Conservation (phyloP, 2,329 filamentous ascomycete genomes). For the Fusarium torulosum region DNA sequence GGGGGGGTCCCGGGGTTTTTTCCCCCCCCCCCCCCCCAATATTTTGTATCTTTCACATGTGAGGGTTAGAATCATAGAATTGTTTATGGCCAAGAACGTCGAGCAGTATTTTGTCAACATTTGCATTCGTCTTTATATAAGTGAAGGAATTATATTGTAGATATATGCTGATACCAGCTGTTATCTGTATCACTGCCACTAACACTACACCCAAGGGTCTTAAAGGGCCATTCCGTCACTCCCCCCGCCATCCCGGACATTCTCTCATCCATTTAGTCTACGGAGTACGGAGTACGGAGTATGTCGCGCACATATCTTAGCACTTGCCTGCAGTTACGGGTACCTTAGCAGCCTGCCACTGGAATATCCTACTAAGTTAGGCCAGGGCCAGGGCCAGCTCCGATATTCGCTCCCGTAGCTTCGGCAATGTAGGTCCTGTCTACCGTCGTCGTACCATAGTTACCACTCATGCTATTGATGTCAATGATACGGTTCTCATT, state of each 20-base stretch:
- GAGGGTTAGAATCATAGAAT: background rate
- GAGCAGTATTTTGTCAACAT: no score
- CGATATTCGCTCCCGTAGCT: slow-evolving; percentile 32
- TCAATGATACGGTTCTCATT: slow-evolving; percentile 40
- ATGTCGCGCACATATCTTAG: slow-evolving; percentile 15
- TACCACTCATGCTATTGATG: slow-evolving; percentile 21
- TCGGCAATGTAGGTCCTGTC: background rate
- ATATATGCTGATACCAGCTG: background rate
- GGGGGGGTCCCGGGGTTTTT: no score
- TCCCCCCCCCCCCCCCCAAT: background rate
- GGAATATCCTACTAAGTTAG: background rate
- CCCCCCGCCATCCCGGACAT: slow-evolving; percentile 22
- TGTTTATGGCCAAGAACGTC: no score
- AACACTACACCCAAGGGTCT: slow-evolving; percentile 19
- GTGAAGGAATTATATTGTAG: background rate
- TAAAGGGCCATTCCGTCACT: slow-evolving; percentile 15
- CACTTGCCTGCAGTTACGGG: background rate
- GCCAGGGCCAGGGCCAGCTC: slow-evolving; percentile 7
- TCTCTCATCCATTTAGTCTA: slow-evolving; percentile 12
- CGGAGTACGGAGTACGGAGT: no score
- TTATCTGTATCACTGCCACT: slow-evolving; percentile 6
- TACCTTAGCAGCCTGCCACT: slow-evolving; percentile 29
- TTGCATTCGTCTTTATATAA: background rate
- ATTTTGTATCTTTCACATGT: background rate
- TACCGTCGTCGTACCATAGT: slow-evolving; percentile 22